Base-by-base conservation (phyloP, 139 green algal species). In the Chlamydomonas schloesseri region DNA sequence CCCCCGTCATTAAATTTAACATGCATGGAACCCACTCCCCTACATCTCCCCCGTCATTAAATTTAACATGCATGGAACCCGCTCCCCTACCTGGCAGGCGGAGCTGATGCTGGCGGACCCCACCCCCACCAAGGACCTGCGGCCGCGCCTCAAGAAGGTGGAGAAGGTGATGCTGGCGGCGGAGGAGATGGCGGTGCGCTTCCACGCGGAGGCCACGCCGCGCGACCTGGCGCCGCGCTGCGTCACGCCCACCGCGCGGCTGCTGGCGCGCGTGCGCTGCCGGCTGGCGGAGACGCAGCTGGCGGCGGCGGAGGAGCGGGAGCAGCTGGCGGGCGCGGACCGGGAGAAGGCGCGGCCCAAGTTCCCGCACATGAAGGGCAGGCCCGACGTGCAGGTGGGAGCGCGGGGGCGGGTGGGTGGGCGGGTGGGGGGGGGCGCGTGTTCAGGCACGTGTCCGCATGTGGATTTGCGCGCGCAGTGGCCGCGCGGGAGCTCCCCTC, bases 161-260 rank as follows among this genome's bases (percentile, higher is more conserved):
- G 87, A 90, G 74, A 90, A 88, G 74, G 81, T 83, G 46, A 73
- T 83, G 47, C 80, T 78, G 80, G 80, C 81, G 24, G 88, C 88
- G 1, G 84, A 92, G 80, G 88, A 92, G 71, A 83, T 92, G 88
- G 88, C 88, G 0, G 73, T 73, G 47, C 72, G 83, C 33, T 87
- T 89, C 53, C 83, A 89, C 29, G 33, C 60, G 15, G 78, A 73
- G 29, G 28, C 55, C 71, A 73, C 46, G 11, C 88, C 88, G 5
- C 78, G 88, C 24, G 88, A 92, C 68, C 80, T 92, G 10, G 73
- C 85, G 57, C 88, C 84, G 29, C 36, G 58, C 37, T 82, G 83
- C 64, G 42, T 67, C 0, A 55, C 86, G 9, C 88, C 88, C 18
- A 83, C 86, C 15, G 46, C 84, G 21, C 79, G 84, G 10, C 88